Conservation (phyloP, 192 early-diverging fungal genomes). For the Tieghemiomyces parasiticus region DNA sequence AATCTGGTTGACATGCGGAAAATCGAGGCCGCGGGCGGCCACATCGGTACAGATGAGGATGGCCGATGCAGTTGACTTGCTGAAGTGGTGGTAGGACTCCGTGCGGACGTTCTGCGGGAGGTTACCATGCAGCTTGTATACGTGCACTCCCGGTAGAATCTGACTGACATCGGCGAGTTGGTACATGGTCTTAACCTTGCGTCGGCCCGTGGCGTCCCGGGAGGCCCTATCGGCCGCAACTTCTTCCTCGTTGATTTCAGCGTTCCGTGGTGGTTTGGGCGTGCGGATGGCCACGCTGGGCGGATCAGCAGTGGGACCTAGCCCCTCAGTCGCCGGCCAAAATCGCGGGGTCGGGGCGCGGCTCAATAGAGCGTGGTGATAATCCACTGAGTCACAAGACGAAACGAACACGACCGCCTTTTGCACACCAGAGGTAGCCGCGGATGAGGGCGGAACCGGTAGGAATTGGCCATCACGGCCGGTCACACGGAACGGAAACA, state of each 20-base stretch:
- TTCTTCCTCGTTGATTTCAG: conserved; percentile 7
- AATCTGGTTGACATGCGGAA: conserved; percentile 82
- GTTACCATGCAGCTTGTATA: conserved; percentile 84
- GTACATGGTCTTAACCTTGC: background rate
- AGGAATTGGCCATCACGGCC: background rate
- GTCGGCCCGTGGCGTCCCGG: background rate
- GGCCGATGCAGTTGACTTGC: conserved; percentile 32
- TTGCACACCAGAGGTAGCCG: conserved; percentile 2
- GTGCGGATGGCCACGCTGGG: background rate
- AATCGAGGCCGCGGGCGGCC: conserved; percentile 91
- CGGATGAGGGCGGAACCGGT: too few relatives aligned
- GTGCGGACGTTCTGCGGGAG: conserved; percentile 67
- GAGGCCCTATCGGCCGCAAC: conserved; percentile 11
- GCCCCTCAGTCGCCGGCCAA: conserved; percentile 9
- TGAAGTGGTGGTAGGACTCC: conserved; percentile 58
- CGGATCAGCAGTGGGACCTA: background rate
- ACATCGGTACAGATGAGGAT: conserved; percentile 94
- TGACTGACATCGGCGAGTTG: conserved; percentile 29
- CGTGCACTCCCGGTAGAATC: conserved; percentile 45
- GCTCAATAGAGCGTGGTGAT: conserved; percentile 56
- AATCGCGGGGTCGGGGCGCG: background rate
- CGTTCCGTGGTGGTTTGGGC: background rate
- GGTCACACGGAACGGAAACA: conserved; percentile 16
- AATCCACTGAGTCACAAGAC: conserved; percentile 89
- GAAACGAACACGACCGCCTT: conserved; percentile 94